phyloP scores from a whole-genome alignment of 2,329 filamentous ascomycete species.

The Leptosphaerulina australis region DNA sequence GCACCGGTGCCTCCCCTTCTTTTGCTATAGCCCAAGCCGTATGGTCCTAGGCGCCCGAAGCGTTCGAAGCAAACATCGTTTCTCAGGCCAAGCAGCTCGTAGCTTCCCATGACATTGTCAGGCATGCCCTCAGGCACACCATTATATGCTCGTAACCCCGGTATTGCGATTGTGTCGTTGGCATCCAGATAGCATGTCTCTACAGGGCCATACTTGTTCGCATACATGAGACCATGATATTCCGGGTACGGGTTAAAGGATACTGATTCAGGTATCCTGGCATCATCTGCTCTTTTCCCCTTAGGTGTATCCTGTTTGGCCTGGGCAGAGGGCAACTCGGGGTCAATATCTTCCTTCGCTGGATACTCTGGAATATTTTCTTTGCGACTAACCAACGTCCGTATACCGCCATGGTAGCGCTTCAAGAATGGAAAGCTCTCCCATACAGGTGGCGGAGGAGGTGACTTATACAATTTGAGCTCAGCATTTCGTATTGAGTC shows the following conservation, averaged over 20 bases:
- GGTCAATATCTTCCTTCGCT: slow-evolving; percentile 58
- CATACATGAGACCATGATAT: slow-evolving; percentile 64
- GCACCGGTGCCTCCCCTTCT: slow-evolving; percentile 80
- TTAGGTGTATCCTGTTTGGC: slow-evolving; percentile 33
- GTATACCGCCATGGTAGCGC: slow-evolving; percentile 88
- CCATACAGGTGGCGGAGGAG: slow-evolving; percentile 75
- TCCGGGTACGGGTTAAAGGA: slow-evolving; percentile 72
- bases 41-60: slow-evolving; percentile 85
- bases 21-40: slow-evolving; percentile 84
- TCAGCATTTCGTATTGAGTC: slow-evolving; percentile 68
- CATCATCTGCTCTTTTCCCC: slow-evolving; percentile 39
- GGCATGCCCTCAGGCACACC: slow-evolving; percentile 86
- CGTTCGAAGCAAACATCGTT: slow-evolving; percentile 93
- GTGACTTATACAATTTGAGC: slow-evolving; percentile 63
- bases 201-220: slow-evolving; percentile 62
- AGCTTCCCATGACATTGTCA: slow-evolving; percentile 83
- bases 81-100: slow-evolving; percentile 76
- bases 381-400: slow-evolving; percentile 67
- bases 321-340: slow-evolving; percentile 44
- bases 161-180: slow-evolving; percentile 68
- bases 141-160: slow-evolving; percentile 72
- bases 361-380: slow-evolving; percentile 85
- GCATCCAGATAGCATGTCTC: slow-evolving; percentile 80
- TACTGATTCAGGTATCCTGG: slow-evolving; percentile 39
- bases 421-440: slow-evolving; percentile 84